Percentiles rank a stretch among this genome's conserved stretches.
These are phyloP conservation scores for Colletotrichum costaricense DNA, from an alignment of 2,329 filamentous ascomycete species.

Conservation along the genomic window DNA sequence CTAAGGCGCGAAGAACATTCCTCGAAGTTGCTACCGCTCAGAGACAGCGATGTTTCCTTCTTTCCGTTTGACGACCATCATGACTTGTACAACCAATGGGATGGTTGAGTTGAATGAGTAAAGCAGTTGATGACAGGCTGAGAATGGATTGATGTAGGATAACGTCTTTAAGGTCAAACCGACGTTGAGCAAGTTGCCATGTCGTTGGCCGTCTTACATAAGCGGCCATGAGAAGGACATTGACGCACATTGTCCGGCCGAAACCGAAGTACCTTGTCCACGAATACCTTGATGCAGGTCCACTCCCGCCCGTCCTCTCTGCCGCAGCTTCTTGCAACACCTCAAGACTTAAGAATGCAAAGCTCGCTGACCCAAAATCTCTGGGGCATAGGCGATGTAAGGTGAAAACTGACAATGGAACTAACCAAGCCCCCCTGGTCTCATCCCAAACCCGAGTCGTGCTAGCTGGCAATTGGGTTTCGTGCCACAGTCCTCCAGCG, in stretches of 20 bases:
- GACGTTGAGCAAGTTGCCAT: neutral
- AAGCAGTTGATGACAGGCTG: neutral
- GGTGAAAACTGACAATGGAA: conserved; percentile 11
- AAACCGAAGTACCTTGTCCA: neutral
- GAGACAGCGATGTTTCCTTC: neutral
- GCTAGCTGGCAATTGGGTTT: neutral
- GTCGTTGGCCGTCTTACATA: conserved; percentile 20
- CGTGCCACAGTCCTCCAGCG: neutral
- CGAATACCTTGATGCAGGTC: neutral
- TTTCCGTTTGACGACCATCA: neutral
- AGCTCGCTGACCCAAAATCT: neutral
- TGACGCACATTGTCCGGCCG: conserved; percentile 9
- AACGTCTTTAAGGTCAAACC: neutral
- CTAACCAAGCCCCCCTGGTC: neutral
- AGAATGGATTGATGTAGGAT: neutral
- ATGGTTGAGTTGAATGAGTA: neutral
- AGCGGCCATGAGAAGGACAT: conserved; percentile 5
- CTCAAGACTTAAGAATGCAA: neutral
- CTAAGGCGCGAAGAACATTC: neutral
- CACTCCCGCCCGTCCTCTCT: too few species aligned
- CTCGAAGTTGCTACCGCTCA: too few species aligned
- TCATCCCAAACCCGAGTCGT: neutral
- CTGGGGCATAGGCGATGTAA: conserved; percentile 13
- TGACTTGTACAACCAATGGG: neutral
- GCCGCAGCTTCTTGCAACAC: neutral